Base-by-base conservation (phyloP, 2,329 filamentous ascomycete species). In the Bipolaris victoriae region DNA sequence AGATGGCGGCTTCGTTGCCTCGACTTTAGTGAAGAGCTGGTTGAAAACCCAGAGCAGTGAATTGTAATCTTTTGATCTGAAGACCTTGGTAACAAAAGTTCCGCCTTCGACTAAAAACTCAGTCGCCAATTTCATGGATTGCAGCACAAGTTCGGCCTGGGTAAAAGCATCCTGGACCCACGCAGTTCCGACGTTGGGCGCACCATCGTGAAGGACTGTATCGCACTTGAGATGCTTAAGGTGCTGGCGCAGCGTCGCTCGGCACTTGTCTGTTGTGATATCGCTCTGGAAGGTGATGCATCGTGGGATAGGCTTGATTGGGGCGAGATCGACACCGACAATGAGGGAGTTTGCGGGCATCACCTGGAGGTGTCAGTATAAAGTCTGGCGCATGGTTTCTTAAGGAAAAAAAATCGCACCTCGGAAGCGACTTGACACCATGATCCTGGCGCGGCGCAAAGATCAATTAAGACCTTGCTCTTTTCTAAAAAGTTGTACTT, bases 161-260 rank as follows among this genome's bases (percentile, higher is more conserved):
- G 94, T 94, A 84, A 97, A 99, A 43, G 95, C 95, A 82, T 99
- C 95, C 80, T 99, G 95, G 41, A 93, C 90, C 95, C 95, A 99
- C 0, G 95, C 93, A 0, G 92, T 94, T 87, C 95, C 95, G 56
- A 99, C 95, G 71, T 99, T 99, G 45, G 95, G 95, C 1, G 95
- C 95, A 78, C 95, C 95, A 76, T 99, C 95, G 80, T 99, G 95
- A 37, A 99, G 83, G 5, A 99, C 95, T 0, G 90, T 92, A 75
- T 99, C 95, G 18, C 91, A 93, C 77, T 98, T 98, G 90, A 92
- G 94, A 10, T 91, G 93, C 80, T 98, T 98, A 47, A 99, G 80
- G 72, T 99, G 93, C 57, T 89, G 86, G 70, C 92, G 84, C 61
- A 99, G 91, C 1, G 91, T 97, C 6, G 92, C 88, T 64, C 95